phyloP scores from a whole-genome alignment of 2,329 filamentous ascomycete species.

The Lasiodiplodia theobromae region DNA sequence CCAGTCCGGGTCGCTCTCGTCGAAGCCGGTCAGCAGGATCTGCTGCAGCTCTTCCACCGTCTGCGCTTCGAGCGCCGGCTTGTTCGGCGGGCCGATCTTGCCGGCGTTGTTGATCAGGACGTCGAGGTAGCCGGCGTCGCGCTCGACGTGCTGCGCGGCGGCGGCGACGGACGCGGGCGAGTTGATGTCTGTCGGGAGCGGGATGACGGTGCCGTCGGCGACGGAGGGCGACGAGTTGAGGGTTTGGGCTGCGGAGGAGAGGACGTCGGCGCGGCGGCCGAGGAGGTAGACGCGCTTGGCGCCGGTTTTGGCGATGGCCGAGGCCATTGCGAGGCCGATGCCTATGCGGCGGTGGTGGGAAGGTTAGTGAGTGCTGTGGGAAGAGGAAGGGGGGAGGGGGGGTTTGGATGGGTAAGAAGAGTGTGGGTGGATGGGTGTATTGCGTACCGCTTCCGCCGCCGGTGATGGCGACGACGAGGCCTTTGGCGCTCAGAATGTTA shows the following conservation, averaged over 20 bases:
- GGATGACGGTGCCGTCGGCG: constrained; percentile 40
- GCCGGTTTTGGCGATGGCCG: constrained; percentile 50
- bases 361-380: constrained; percentile 40
- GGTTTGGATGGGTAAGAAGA: too few species aligned
- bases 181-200: constrained; percentile 53
- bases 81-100: constrained; percentile 53
- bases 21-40: constrained; percentile 43
- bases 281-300: constrained; percentile 55
- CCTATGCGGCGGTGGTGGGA: constrained; percentile 36
- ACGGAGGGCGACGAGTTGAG: constrained; percentile 36
- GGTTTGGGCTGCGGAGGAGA: constrained; percentile 48
- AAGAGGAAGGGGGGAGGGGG: constrained; percentile 10
- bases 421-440: background rate
- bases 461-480: constrained; percentile 50
- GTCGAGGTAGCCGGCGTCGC: constrained; percentile 57
- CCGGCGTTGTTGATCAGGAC: constrained; percentile 62
- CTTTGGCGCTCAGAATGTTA: constrained; percentile 50
- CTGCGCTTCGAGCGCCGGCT: constrained; percentile 50
- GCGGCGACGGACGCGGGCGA: constrained; percentile 49
- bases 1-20: constrained; percentile 39
- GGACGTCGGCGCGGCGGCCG: constrained; percentile 50
- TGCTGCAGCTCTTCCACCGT: constrained; percentile 54
- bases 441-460: constrained; percentile 50
- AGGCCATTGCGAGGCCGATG: constrained; percentile 50
- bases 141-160: constrained; percentile 51